These are phyloP conservation scores for Naganishia randhawae DNA, from an alignment of 768 basidiomycete genomes.

Conservation along the genomic window DNA sequence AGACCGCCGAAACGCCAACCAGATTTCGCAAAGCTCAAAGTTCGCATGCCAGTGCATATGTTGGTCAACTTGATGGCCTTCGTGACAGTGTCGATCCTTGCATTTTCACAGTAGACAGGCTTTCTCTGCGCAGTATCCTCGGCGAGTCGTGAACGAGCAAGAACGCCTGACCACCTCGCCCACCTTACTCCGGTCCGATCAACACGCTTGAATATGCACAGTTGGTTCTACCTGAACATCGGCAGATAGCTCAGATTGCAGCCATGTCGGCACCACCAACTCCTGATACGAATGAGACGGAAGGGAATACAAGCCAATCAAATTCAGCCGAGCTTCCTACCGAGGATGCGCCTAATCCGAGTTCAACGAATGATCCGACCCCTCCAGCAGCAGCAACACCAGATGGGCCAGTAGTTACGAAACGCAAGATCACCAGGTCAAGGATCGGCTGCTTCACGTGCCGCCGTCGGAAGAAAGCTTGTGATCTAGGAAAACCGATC, in stretches of 20 bases:
- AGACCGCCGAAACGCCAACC: background rate
- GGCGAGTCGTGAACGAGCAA: background rate
- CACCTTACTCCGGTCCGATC: background rate
- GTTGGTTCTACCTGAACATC: background rate
- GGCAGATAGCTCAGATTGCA: background rate
- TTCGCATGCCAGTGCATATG: too few relatives aligned
- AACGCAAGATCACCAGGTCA: slow-evolving; percentile 33
- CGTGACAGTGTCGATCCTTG: background rate
- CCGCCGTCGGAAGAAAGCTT: slow-evolving; percentile 38
- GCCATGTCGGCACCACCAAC: background rate
- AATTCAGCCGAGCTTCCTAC: background rate
- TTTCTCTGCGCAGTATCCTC: too few relatives aligned
- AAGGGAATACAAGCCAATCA: background rate
- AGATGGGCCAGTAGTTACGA: background rate
- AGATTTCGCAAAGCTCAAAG: background rate
- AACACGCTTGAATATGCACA: background rate
- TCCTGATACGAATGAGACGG: background rate
- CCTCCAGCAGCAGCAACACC: background rate
- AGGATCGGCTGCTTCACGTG: slow-evolving; percentile 39
- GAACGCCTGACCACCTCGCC: background rate
- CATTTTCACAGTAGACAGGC: background rate
- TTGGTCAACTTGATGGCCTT: background rate
- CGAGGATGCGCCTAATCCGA: background rate
- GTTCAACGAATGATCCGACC: background rate
- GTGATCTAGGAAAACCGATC: slow-evolving; percentile 35